A percentile compares a stretch with the other conserved stretches of the same genome.
phyloP scores from a whole-genome alignment of 371 early-diverging fungal genomes.

The Apophysomyces variabilis region DNA sequence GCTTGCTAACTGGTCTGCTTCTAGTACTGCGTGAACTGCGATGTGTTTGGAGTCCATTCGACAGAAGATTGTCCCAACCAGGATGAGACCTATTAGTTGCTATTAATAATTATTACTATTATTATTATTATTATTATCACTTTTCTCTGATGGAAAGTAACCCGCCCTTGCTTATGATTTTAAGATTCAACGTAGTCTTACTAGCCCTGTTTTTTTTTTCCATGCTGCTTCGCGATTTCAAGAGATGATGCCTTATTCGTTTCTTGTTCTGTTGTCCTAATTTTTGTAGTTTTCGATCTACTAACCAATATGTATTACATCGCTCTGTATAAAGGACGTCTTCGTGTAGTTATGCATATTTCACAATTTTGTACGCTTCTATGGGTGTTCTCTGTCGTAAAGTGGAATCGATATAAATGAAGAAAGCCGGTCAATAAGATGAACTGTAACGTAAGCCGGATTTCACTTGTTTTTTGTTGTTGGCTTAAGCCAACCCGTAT shows the following conservation, averaged over 20 bases:
- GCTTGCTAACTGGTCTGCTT: neutral
- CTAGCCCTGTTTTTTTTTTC: neutral
- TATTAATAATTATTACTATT: neutral
- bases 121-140: neutral
- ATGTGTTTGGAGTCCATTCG: slow-evolving; percentile 63
- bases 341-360: too few species aligned
- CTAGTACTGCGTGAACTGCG: slow-evolving; percentile 74
- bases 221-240: too few species aligned
- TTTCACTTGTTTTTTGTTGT: too few species aligned
- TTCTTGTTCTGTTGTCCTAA: neutral
- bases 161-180: neutral
- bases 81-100: slow-evolving; percentile 55
- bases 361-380: too few species aligned
- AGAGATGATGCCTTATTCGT: neutral
- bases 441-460: too few species aligned
- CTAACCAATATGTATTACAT: slow-evolving; percentile 2
- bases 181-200: neutral
- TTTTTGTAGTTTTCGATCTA: slow-evolving; percentile 4
- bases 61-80: slow-evolving; percentile 72
- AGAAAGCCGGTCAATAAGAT: too few species aligned
- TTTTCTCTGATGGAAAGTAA: neutral
- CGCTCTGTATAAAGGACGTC: neutral
- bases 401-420: too few species aligned
- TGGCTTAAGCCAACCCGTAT: too few species aligned
- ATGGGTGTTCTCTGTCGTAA: too few species aligned